Evolutionary conservation across 2,329 filamentous ascomycete species (phyloP).

Genomic region (Dactylellina drechsleri): DNA sequence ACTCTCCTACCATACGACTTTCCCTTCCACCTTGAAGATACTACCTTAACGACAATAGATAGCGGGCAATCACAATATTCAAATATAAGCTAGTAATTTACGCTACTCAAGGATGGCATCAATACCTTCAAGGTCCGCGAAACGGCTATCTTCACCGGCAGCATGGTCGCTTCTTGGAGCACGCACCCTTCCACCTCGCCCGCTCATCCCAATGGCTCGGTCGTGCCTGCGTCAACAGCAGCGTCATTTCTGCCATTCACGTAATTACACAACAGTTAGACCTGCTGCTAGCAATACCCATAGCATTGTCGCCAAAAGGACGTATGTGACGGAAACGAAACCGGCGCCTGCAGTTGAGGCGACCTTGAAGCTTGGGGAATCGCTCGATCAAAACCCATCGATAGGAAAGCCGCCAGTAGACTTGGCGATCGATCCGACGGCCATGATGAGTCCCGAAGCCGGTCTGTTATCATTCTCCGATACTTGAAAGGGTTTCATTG

Average conservation of each 20-base stretch:
- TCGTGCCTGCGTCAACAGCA: constrained; percentile 7
- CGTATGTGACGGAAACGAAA: constrained; percentile 45
- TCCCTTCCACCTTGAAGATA: too few species aligned
- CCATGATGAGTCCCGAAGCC: constrained; percentile 50
- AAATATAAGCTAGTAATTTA: background rate
- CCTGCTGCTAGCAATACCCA: background rate
- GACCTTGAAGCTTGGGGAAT: constrained; percentile 15
- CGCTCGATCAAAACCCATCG: constrained; percentile 12
- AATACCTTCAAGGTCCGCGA: constrained; percentile 47
- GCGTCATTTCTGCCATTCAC: constrained; percentile 2
- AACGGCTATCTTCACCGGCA: constrained; percentile 30
- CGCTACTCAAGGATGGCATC: constrained; percentile 21
- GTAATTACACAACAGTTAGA: constrained; percentile 18
- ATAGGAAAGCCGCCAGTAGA: constrained; percentile 36
- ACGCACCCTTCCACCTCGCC: constrained; percentile 16
- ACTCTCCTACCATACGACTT: background rate
- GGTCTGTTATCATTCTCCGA: constrained; percentile 8
- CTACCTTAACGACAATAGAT: too few species aligned
- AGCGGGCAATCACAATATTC: too few species aligned
- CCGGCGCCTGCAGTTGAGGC: constrained; percentile 41
- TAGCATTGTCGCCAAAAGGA: background rate
- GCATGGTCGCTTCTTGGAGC: constrained; percentile 30
- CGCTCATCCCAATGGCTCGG: constrained; percentile 4
- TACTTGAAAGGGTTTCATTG: too few species aligned
- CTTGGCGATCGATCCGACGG: constrained; percentile 41